Conservation (phyloP, 148 eudicot genomes). For the Silene latifolia region DNA sequence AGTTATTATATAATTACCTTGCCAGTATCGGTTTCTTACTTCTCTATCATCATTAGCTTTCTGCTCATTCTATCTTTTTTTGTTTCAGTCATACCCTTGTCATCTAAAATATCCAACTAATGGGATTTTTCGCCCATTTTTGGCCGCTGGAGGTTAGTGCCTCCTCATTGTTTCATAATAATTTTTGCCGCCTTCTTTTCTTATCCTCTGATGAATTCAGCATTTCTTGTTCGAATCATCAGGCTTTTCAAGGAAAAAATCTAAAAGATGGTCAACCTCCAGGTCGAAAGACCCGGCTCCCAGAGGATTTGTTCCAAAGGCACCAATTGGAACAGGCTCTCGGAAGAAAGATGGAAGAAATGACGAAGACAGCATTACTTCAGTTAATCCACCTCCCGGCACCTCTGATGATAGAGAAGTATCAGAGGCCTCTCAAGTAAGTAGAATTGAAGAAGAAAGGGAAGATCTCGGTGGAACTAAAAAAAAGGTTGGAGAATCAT, state of each 20-base stretch:
- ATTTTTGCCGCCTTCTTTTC: conserved; percentile 1
- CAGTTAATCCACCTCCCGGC: conserved; percentile 21
- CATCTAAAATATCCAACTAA: conserved; percentile 31
- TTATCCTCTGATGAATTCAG: conserved; percentile 7
- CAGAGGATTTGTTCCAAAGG: conserved; percentile 63
- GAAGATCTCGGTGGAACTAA: conserved; percentile 29
- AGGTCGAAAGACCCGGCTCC: conserved; percentile 47
- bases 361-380: conserved; percentile 35
- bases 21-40: too few relatives aligned
- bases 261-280: conserved; percentile 43
- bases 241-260: conserved; percentile 70
- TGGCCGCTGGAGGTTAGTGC: conserved; percentile 68
- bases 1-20: too few relatives aligned
- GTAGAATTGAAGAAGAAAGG: conserved; percentile 31
- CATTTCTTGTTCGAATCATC: conserved; percentile 11
- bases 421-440: conserved; percentile 22
- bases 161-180: conserved; percentile 11
- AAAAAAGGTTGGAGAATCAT: conserved; percentile 23
- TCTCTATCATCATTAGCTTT: conserved; percentile 4
- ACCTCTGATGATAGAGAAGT: conserved; percentile 23
- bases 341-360: conserved; percentile 43
- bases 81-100: conserved; percentile 53
- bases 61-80: conserved; percentile 8
- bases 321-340: conserved; percentile 40
- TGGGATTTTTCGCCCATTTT: conserved; percentile 39